Evolutionary conservation across 192 early-diverging fungal genomes (phyloP).

Genomic region (Coemansia sp.): DNA sequence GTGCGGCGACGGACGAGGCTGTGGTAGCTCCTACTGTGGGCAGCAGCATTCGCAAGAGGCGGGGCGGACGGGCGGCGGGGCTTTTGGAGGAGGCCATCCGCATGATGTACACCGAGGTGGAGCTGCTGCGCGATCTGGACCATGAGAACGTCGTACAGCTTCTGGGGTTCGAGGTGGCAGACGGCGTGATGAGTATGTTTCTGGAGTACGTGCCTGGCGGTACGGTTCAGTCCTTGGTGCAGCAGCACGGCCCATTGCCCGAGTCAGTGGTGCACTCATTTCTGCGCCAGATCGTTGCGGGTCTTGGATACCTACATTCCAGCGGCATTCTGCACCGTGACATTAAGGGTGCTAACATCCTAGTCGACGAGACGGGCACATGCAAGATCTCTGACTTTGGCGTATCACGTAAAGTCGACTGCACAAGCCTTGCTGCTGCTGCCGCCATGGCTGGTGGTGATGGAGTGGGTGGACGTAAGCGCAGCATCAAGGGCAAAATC

Average conservation of each 20-base stretch:
- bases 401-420: conserved; percentile 75
- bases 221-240: conserved; percentile 74
- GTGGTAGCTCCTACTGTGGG: not conserved
- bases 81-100: conserved; percentile 40
- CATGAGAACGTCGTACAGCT: conserved; percentile 95
- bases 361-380: conserved; percentile 74
- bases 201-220: conserved; percentile 97
- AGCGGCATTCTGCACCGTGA: conserved; percentile 73
- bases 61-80: not conserved
- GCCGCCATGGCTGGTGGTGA: not conserved
- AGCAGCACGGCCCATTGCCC: conserved; percentile 67
- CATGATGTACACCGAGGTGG: conserved; percentile 71
- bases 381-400: conserved; percentile 98
- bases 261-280: conserved; percentile 72
- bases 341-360: conserved; percentile 79
- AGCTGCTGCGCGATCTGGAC: conserved; percentile 70
- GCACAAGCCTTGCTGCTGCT: conserved; percentile 4
- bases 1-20: conserved; percentile 5
- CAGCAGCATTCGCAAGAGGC: not conserved
- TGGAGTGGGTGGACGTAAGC: conserved; percentile 3
- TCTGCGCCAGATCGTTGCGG: conserved; percentile 76
- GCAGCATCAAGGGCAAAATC: conserved; percentile 44
- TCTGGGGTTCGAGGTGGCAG: conserved; percentile 72
- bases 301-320: conserved; percentile 83
- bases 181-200: conserved; percentile 83